A percentile compares a stretch with the other conserved stretches of the same genome.
Conservation (phyloP, 169 alveolate species). For the Cryptosporidium baileyi region DNA sequence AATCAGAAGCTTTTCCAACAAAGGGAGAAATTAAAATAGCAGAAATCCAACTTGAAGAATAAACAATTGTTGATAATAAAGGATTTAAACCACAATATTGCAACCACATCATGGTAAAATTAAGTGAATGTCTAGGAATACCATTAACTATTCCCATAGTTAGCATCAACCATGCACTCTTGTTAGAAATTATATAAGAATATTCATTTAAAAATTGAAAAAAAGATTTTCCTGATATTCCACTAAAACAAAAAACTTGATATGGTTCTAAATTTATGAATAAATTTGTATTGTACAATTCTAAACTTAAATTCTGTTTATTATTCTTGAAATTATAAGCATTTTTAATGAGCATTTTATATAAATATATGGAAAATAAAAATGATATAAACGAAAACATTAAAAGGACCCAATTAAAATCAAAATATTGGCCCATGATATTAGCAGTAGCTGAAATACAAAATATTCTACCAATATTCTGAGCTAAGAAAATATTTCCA, state of each 20-base stretch:
- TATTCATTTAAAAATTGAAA: constrained; percentile 11
- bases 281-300: no score
- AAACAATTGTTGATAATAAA: constrained; percentile 72
- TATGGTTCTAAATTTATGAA: background rate
- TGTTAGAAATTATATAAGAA: constrained; percentile 73
- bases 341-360: background rate
- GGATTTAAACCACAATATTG: constrained; percentile 77
- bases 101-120: constrained; percentile 75
- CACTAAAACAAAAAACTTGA: background rate
- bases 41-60: constrained; percentile 75
- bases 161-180: constrained; percentile 76
- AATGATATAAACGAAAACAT: constrained; percentile 25
- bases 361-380: constrained; percentile 23
- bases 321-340: background rate
- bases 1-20: constrained; percentile 75
- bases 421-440: constrained; percentile 39
- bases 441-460: constrained; percentile 57
- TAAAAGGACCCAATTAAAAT: constrained; percentile 9
- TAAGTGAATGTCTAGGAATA: constrained; percentile 74
- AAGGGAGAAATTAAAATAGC: constrained; percentile 76
- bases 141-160: constrained; percentile 76
- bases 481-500: constrained; percentile 54
- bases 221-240: background rate
- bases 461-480: constrained; percentile 60
- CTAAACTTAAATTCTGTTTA: background rate